phyloP scores from a whole-genome alignment of 768 basidiomycete genomes.

The Lactarius sanguifluus region DNA sequence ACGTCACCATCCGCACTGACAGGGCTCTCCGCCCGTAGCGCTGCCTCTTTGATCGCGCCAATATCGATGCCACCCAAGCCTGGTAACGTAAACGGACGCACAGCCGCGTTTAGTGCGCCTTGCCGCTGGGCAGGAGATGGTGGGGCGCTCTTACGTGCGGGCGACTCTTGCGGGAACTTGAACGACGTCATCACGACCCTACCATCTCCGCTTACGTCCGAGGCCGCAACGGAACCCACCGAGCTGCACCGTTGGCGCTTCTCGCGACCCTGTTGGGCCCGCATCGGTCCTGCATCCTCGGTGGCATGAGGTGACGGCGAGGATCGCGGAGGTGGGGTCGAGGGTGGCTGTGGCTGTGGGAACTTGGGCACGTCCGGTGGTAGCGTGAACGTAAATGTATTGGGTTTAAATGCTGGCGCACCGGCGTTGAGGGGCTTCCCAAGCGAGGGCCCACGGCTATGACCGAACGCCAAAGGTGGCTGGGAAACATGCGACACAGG shows the following conservation, averaged over 20 bases:
- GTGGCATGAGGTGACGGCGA: conserved; percentile 33
- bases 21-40: neutral
- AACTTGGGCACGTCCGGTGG: conserved; percentile 65
- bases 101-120: conserved; percentile 42
- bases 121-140: conserved; percentile 36
- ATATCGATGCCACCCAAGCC: conserved; percentile 47
- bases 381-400: conserved; percentile 73
- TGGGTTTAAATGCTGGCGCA: conserved; percentile 80
- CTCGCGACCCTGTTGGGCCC: conserved; percentile 69
- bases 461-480: conserved; percentile 27
- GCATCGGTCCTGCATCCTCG: conserved; percentile 31
- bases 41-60: conserved; percentile 28
- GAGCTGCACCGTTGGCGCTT: conserved; percentile 70
- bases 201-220: conserved; percentile 52
- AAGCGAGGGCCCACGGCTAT: conserved; percentile 46
- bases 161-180: conserved; percentile 68
- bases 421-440: conserved; percentile 75
- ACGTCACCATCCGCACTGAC: conserved; percentile 31
- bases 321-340: conserved; percentile 39
- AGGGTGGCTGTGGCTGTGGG: conserved; percentile 37
- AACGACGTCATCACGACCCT: conserved; percentile 62
- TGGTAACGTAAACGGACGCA: conserved; percentile 66
- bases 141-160: conserved; percentile 49
- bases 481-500: conserved; percentile 5
- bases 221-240: conserved; percentile 37